Conservation (phyloP, 2,329 filamentous ascomycete species). For the Sporothrix protearum region DNA sequence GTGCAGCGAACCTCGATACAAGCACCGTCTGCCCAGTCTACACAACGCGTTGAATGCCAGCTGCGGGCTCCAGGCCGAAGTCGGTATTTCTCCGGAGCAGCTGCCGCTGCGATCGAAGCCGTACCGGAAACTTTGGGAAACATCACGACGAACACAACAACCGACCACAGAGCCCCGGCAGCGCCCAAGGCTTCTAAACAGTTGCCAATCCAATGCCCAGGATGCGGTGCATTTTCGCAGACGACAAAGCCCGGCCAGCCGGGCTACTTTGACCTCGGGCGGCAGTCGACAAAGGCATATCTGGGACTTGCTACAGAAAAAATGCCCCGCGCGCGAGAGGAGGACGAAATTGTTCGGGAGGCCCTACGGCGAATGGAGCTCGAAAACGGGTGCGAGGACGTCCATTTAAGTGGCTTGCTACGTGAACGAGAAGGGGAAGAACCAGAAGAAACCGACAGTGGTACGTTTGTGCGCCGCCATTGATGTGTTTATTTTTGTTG, state of each 20-base stretch:
- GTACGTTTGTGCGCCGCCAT: background rate
- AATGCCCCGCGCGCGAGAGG: slow-evolving; percentile 30
- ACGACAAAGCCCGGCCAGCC: slow-evolving; percentile 48
- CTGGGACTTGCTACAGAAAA: slow-evolving; percentile 36
- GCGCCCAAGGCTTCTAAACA: background rate
- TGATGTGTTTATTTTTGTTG: too few species aligned
- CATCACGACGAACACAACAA: background rate
- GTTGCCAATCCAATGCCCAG: slow-evolving; percentile 57
- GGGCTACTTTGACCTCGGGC: slow-evolving; percentile 55
- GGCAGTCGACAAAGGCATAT: slow-evolving; percentile 52
- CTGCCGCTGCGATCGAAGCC: background rate
- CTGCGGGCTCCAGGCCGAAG: background rate
- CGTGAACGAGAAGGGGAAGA: slow-evolving; percentile 1
- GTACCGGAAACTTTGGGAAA: background rate
- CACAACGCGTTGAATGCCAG: background rate
- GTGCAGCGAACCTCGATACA: background rate
- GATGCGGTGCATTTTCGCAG: slow-evolving; percentile 64
- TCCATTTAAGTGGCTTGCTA: slow-evolving; percentile 43
- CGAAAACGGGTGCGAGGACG: slow-evolving; percentile 43
- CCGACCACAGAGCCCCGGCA: background rate
- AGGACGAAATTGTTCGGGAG: slow-evolving; percentile 48
- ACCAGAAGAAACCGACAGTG: background rate
- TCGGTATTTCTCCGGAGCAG: background rate
- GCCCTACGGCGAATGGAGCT: slow-evolving; percentile 44
- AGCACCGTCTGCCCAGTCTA: background rate